Evolutionary conservation across 331 rosid species (phyloP).

Genomic region (Saraca asoca): DNA sequence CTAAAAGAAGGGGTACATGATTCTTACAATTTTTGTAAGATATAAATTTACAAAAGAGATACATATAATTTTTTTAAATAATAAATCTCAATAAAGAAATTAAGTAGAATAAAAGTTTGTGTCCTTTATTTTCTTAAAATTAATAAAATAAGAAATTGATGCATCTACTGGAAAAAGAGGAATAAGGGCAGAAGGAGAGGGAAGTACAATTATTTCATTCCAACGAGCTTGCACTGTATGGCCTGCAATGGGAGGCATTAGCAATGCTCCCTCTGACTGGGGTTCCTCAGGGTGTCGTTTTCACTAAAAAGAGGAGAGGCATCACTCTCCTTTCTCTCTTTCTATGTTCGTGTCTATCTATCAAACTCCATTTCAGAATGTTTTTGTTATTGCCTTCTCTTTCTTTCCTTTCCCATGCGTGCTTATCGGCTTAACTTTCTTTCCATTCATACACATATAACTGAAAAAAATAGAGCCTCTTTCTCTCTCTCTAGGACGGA

Average conservation of each 20-base stretch:
- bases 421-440: constrained; percentile 62
- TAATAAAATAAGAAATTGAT: too few relatives aligned
- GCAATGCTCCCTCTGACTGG: constrained; percentile 78
- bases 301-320: constrained; percentile 62
- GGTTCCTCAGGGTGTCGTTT: constrained; percentile 60
- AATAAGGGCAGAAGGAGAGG: constrained; percentile 11
- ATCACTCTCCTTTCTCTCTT: constrained; percentile 31
- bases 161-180: too few relatives aligned
- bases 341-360: constrained; percentile 38
- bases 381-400: constrained; percentile 37
- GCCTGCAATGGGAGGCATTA: constrained; percentile 49
- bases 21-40: too few relatives aligned
- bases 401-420: constrained; percentile 54
- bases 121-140: too few relatives aligned
- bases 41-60: too few relatives aligned
- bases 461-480: constrained; percentile 9
- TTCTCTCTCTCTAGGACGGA: constrained; percentile 14
- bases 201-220: constrained; percentile 63
- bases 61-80: too few relatives aligned
- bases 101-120: too few relatives aligned
- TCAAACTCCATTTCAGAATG: constrained; percentile 54
- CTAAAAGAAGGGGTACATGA: too few relatives aligned
- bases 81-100: too few relatives aligned
- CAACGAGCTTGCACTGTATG: constrained; percentile 38
- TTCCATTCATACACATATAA: constrained; percentile 13